Percentiles rank a stretch among this genome's conserved stretches.
phyloP scores from a whole-genome alignment of 495 filamentous ascomycete genomes.

The Cetradonia linearis region DNA sequence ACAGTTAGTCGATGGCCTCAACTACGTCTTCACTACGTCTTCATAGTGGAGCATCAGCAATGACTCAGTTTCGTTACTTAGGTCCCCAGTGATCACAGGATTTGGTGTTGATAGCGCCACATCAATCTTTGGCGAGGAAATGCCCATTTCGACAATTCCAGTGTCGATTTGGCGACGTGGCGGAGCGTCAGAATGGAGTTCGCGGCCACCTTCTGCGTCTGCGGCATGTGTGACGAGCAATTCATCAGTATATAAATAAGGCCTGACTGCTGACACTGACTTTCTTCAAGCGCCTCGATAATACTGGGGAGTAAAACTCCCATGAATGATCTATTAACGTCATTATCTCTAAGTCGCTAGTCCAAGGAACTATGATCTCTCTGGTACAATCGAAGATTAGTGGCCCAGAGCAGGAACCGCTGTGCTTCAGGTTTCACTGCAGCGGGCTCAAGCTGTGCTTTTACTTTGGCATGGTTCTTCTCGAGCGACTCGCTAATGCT shows the following conservation, averaged over 20 bases:
- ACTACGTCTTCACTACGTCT: slow-evolving; percentile 18
- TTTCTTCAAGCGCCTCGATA: not conserved
- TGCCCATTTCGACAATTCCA: not conserved
- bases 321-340: not conserved
- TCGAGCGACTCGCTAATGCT: not conserved
- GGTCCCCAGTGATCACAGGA: not conserved
- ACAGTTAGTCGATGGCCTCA: slow-evolving; percentile 21
- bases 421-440: not conserved
- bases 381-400: slow-evolving; percentile 23
- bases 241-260: not conserved
- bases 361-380: slow-evolving; percentile 25
- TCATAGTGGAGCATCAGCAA: slow-evolving; percentile 7
- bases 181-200: not conserved
- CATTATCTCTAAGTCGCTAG: slow-evolving; percentile 23
- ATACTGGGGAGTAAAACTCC: slow-evolving; percentile 1
- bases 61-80: not conserved
- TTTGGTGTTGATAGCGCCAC: not conserved
- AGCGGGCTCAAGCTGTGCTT: not conserved
- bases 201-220: not conserved
- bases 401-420: slow-evolving; percentile 26
- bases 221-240: not conserved
- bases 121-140: not conserved
- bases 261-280: slow-evolving; percentile 2
- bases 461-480: no score
- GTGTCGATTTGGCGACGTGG: not conserved